Evolutionary conservation across 345 rosid genomes (phyloP).

Genomic region (Erucastrum elatum): DNA sequence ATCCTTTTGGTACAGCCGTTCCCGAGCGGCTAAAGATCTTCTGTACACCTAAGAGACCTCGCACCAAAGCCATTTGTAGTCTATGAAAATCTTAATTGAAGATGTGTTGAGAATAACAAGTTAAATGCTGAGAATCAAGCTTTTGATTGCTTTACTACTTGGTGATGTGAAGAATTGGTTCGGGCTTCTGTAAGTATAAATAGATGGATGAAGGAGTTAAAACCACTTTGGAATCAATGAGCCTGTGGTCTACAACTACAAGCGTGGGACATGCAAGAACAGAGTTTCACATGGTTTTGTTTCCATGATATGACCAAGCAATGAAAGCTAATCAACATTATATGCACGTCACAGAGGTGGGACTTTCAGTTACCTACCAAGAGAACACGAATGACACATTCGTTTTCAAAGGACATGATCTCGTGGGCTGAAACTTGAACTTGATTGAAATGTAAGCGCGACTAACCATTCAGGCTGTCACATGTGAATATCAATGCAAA

Average conservation of each 20-base stretch:
- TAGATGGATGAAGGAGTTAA: constrained; percentile 10
- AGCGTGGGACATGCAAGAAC: constrained; percentile 23
- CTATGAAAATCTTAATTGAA: background rate
- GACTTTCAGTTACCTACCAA: constrained; percentile 21
- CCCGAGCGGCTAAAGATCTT: constrained; percentile 29
- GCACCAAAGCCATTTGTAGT: constrained; percentile 21
- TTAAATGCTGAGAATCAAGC: background rate
- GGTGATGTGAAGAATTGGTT: constrained; percentile 21
- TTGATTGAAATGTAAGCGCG: background rate
- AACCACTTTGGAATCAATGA: background rate
- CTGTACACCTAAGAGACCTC: constrained; percentile 19
- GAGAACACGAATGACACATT: constrained; percentile 19
- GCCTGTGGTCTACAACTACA: constrained; percentile 13
- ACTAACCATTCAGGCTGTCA: constrained; percentile 17
- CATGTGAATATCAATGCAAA: background rate
- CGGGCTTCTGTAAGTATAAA: constrained; percentile 2
- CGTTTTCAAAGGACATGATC: constrained; percentile 18
- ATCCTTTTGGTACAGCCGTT: constrained; percentile 41
- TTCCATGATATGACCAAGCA: constrained; percentile 10
- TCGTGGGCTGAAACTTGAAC: background rate
- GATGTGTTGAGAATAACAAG: background rate
- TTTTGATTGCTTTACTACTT: constrained; percentile 5
- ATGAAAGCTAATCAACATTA: constrained; percentile 7
- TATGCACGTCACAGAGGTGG: constrained; percentile 24
- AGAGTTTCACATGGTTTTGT: constrained; percentile 21